Base-by-base conservation (phyloP, 2,329 filamentous ascomycete species). In the Penicillium glabrum region DNA sequence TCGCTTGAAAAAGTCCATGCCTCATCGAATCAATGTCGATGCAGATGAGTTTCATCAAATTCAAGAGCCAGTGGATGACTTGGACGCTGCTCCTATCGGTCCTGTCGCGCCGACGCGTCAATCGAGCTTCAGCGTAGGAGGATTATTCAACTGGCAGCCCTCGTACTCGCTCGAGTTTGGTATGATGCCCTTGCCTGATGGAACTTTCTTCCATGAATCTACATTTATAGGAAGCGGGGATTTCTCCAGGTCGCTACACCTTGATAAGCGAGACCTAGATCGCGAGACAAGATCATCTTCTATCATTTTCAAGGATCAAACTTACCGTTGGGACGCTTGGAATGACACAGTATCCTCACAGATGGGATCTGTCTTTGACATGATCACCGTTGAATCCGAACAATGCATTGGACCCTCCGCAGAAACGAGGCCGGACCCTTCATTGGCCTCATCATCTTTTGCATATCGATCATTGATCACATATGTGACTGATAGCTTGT, bases 201-300 rank as follows among this genome's bases (percentile, higher is more conserved):
- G 80, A 1, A 84, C 81, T 0, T 85, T 79, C 63, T 86, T 86
- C 59, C 81, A 83, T 58, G 70, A 78, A 44, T 77, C 74, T 46
- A 85, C 83, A 5, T 83, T 87, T 57, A 74, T 87, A 56, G 84
- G 85, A 27, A 83, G 82, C 61, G 83, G 82, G 3, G 79, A 82
- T 26, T 79, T 87, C 46, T 66, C 70, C 16, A 75, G 74, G 35
- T 79, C 79, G 35, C 61, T 86, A 5, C 60, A 70, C 11, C 19
- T 81, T 11, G 49, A 54, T 21, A 61, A 68, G 7, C 71, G 80
- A 41, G 68, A 82, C 60, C 57, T 85, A 26, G 79, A 83, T 57
- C 63, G 69, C 29, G 63, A 67, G 48, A 68, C 69, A 37, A 77
- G 79, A 14, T 67, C 72, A 64, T 69, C 73, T 51, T 65, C 64